Evolutionary conservation across 2,329 filamentous ascomycete species (phyloP).

Genomic region (Lasiodiplodia hormozganensis): DNA sequence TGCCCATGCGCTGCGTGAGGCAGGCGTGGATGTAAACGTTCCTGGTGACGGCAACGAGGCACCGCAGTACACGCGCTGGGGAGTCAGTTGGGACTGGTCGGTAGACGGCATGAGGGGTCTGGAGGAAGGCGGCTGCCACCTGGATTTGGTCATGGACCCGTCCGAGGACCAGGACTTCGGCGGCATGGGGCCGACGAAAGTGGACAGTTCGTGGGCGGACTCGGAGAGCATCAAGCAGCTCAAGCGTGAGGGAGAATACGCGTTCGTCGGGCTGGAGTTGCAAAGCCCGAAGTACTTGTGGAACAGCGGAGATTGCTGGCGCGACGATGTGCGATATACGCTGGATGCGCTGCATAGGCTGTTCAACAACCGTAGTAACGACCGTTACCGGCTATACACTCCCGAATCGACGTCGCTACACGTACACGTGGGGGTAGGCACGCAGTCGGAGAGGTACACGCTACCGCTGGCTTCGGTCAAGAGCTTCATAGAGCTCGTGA

Average conservation of each 20-base stretch:
- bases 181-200: too few species aligned
- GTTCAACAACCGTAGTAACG: background rate
- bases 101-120: background rate
- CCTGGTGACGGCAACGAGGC: background rate
- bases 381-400: background rate
- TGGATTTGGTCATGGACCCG: too few species aligned
- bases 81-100: background rate
- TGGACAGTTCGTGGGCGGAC: background rate
- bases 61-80: background rate
- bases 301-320: background rate
- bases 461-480: slow-evolving; percentile 37
- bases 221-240: background rate
- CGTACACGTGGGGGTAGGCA: slow-evolving; percentile 41
- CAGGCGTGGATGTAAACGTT: background rate
- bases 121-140: too few species aligned
- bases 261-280: background rate
- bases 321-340: background rate
- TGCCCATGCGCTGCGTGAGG: background rate
- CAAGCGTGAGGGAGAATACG: background rate
- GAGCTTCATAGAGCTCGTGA: slow-evolving; percentile 38
- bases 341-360: background rate
- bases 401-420: slow-evolving; percentile 34
- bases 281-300: slow-evolving; percentile 4
- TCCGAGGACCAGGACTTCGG: too few species aligned
- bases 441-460: background rate